A percentile compares a stretch with the other conserved stretches of the same genome.
Evolutionary conservation across 1,284 basidiomycete genomes (phyloP).

Genomic region (Microbotryum saponariae): DNA sequence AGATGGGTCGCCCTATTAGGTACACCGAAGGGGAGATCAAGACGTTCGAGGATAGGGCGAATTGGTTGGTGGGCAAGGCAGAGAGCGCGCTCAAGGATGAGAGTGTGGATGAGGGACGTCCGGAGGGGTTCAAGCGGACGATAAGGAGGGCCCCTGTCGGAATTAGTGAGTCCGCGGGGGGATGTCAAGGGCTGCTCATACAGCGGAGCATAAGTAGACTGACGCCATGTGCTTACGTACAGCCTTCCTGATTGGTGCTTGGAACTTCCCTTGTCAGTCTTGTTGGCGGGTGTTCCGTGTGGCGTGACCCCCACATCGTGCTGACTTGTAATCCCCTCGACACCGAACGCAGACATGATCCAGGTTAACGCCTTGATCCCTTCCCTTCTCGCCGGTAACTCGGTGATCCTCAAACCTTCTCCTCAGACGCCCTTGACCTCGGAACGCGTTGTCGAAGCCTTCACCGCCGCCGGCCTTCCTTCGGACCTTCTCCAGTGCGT

Average conservation of each 20-base stretch:
- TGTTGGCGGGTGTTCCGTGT: neutral
- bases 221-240: no score
- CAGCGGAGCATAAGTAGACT: no score
- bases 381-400: slow-evolving; percentile 66
- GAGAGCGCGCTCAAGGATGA: slow-evolving; percentile 66
- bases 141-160: slow-evolving; percentile 78
- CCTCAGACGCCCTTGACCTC: slow-evolving; percentile 86
- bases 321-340: no score
- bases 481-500: slow-evolving; percentile 59
- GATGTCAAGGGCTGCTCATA: no score
- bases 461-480: slow-evolving; percentile 68
- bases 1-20: slow-evolving; percentile 57
- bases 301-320: neutral
- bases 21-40: slow-evolving; percentile 63
- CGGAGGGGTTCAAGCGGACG: slow-evolving; percentile 50
- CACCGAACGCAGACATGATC: slow-evolving; percentile 57
- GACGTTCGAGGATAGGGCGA: slow-evolving; percentile 70
- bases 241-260: slow-evolving; percentile 73
- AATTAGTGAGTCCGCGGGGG: slow-evolving; percentile 42
- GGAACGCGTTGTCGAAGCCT: slow-evolving; percentile 65
- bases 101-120: slow-evolving; percentile 44
- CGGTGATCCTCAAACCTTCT: slow-evolving; percentile 84
- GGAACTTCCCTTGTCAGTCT: slow-evolving; percentile 59
- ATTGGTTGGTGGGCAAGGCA: slow-evolving; percentile 79
- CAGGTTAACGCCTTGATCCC: slow-evolving; percentile 85